Percentiles rank a stretch among this genome's conserved stretches.
These are phyloP conservation scores for Lipomyces starkeyi DNA, from an alignment of 805 yeast species.

Conservation along the genomic window DNA sequence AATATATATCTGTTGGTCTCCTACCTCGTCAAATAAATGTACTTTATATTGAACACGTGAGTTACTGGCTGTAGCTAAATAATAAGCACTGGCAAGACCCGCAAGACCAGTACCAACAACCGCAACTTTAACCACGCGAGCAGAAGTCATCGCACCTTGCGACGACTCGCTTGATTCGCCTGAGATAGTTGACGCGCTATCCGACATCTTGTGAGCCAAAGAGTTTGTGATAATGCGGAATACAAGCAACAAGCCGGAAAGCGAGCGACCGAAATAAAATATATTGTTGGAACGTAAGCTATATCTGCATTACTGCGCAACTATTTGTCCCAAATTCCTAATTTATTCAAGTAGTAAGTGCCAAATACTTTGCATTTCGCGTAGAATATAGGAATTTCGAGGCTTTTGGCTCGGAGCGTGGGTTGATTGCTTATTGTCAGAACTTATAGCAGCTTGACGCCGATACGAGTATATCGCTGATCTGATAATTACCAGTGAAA, in stretches of 20 bases:
- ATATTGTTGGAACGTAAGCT: background rate
- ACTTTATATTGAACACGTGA: slow-evolving; percentile 23
- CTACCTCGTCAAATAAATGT: slow-evolving; percentile 34
- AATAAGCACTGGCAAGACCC: slow-evolving; percentile 32
- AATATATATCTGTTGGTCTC: background rate
- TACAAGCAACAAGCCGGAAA: background rate
- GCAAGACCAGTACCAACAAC: slow-evolving; percentile 34
- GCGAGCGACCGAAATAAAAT: background rate
- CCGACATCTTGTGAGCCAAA: background rate
- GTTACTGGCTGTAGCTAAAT: slow-evolving; percentile 14
- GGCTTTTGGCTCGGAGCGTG: background rate
- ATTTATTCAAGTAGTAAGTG: background rate
- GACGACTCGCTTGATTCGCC: background rate
- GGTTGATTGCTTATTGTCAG: too few relatives aligned
- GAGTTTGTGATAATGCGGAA: background rate
- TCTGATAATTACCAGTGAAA: too few relatives aligned
- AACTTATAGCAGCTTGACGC: too few relatives aligned
- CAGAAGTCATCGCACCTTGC: background rate
- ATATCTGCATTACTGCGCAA: background rate
- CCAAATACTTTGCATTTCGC: background rate
- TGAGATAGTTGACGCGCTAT: background rate
- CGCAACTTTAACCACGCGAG: slow-evolving; percentile 25
- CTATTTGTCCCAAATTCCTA: background rate
- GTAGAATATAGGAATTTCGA: background rate
- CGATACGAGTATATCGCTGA: too few relatives aligned